phyloP scores from a whole-genome alignment of 1,284 basidiomycete genomes.

The Tremellales sp. region DNA sequence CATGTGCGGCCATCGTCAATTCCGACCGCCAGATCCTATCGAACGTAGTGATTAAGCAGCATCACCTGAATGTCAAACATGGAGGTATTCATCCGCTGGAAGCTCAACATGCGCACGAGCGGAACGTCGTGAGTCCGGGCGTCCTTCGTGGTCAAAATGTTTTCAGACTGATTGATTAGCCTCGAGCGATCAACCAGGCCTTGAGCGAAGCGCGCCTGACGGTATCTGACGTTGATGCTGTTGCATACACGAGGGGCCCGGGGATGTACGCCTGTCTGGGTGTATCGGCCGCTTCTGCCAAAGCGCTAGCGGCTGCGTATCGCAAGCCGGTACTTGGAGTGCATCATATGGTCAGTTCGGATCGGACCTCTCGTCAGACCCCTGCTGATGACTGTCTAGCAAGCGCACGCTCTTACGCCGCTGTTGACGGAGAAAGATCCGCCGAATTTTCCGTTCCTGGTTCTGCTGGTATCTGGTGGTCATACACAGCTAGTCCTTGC shows the following conservation, averaged over 20 bases:
- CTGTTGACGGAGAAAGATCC: constrained; percentile 60
- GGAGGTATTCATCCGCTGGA: constrained; percentile 80
- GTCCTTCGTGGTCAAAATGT: background rate
- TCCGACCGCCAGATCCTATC: constrained; percentile 65
- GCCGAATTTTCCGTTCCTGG: constrained; percentile 78
- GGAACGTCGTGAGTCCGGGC: constrained; percentile 60
- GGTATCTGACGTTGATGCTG: constrained; percentile 67
- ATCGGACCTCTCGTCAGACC: background rate
- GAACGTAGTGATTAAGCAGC: constrained; percentile 77
- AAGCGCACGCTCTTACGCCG: constrained; percentile 88
- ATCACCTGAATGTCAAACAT: constrained; percentile 52
- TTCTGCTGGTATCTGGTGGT: constrained; percentile 81
- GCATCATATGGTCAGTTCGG: constrained; percentile 79
- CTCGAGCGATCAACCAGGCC: constrained; percentile 65
- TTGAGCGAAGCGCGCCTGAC: constrained; percentile 60
- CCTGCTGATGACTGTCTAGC: constrained; percentile 52
- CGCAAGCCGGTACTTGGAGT: constrained; percentile 79
- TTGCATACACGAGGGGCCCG: constrained; percentile 88
- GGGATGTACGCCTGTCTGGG: constrained; percentile 77
- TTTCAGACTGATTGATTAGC: constrained; percentile 53
- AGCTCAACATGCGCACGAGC: constrained; percentile 64
- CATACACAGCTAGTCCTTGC: constrained; percentile 83
- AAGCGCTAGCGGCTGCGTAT: constrained; percentile 69
- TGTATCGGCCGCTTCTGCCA: constrained; percentile 72
- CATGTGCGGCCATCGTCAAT: constrained; percentile 75